These are phyloP conservation scores for Blastobotrys aristatus DNA, from an alignment of 1,139 yeast species.

Conservation along the genomic window DNA sequence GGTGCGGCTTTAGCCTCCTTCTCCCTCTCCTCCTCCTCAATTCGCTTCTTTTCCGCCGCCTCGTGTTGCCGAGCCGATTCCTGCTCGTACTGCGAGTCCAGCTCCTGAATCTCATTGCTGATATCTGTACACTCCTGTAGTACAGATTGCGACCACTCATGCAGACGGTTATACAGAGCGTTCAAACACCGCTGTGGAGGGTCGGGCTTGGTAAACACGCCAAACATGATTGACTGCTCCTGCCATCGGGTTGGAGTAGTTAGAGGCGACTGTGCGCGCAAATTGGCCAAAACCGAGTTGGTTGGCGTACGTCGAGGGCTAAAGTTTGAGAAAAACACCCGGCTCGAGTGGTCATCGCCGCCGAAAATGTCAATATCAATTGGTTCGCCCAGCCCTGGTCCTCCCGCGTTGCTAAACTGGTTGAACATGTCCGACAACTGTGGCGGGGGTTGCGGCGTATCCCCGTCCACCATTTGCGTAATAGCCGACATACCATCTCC, in stretches of 20 bases:
- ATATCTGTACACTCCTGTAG: conserved; percentile 31
- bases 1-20: conserved; percentile 17
- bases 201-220: conserved; percentile 41
- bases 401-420: conserved; percentile 16
- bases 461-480: conserved; percentile 14
- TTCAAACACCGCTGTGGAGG: conserved; percentile 47
- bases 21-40: conserved; percentile 31
- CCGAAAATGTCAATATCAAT: conserved; percentile 15
- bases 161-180: conserved; percentile 41
- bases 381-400: conserved; percentile 5
- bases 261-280: conserved; percentile 36
- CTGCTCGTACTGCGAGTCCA: conserved; percentile 33
- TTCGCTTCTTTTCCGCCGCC: conserved; percentile 25
- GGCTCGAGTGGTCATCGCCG: conserved; percentile 16
- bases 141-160: conserved; percentile 37
- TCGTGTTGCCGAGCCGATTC: conserved; percentile 23
- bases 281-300: conserved; percentile 17
- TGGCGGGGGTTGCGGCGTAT: conserved; percentile 10
- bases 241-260: conserved; percentile 69
- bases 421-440: conserved; percentile 19
- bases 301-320: background rate
- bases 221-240: conserved; percentile 50
- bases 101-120: conserved; percentile 33
- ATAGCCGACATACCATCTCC: conserved; percentile 13
- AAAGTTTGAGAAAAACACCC: background rate